Conservation (phyloP, 768 basidiomycete species). For the Tubosaeta brunneosetosa region DNA sequence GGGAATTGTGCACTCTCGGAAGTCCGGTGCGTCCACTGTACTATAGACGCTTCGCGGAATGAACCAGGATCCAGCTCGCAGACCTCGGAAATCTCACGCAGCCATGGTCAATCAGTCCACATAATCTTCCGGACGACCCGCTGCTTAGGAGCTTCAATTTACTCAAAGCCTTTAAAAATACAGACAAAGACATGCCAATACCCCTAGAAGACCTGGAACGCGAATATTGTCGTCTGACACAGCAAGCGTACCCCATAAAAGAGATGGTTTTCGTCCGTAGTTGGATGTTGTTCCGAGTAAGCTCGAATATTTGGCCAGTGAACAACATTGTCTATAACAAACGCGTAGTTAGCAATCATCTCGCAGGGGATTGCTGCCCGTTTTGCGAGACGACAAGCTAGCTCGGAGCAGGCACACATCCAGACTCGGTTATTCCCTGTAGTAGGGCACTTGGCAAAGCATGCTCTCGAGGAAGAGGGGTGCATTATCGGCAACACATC, state of each 20-base stretch:
- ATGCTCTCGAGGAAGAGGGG: conserved; percentile 54
- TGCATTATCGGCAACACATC: conserved; percentile 19
- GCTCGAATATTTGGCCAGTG: conserved; percentile 10
- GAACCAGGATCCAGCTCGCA: conserved; percentile 50
- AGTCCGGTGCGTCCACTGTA: conserved; percentile 64
- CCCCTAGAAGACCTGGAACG: conserved; percentile 68
- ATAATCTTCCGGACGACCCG: conserved; percentile 31
- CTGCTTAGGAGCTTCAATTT: conserved; percentile 15
- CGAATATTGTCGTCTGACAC: conserved; percentile 69
- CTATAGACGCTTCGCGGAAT: background rate
- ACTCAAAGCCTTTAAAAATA: conserved; percentile 63
- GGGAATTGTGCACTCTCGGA: conserved; percentile 95
- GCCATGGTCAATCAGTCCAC: conserved; percentile 65
- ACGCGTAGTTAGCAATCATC: conserved; percentile 65
- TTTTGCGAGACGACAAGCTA: conserved; percentile 80
- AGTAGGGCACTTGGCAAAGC: conserved; percentile 60
- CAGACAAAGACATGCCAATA: conserved; percentile 52
- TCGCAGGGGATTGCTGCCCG: conserved; percentile 89
- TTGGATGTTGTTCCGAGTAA: conserved; percentile 81
- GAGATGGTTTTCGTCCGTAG: conserved; percentile 80
- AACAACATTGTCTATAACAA: conserved; percentile 2
- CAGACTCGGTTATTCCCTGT: conserved; percentile 47
- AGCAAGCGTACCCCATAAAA: conserved; percentile 66
- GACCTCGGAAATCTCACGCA: conserved; percentile 89
- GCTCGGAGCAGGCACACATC: conserved; percentile 68